Conservation (phyloP, 2,329 filamentous ascomycete genomes). For the Lojkania enalia region DNA sequence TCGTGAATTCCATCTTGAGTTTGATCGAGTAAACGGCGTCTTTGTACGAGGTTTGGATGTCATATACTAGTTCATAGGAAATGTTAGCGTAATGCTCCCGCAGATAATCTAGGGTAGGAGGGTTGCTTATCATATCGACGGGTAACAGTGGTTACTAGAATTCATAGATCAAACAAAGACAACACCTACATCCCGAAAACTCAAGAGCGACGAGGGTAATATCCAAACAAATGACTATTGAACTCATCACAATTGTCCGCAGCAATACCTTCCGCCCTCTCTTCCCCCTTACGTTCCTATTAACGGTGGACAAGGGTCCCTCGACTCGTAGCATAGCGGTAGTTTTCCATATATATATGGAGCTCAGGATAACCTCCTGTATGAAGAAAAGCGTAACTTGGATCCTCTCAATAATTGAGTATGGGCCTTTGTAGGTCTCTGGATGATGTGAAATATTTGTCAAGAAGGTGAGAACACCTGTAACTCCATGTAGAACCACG, state of each 20-base stretch:
- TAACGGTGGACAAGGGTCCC: constrained; percentile 12
- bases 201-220: constrained; percentile 8
- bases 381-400: constrained; percentile 42
- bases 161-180: too few species aligned
- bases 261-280: constrained; percentile 2
- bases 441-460: background rate
- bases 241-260: constrained; percentile 5
- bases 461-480: constrained; percentile 56
- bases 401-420: constrained; percentile 41
- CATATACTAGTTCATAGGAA: background rate
- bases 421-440: constrained; percentile 12
- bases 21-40: constrained; percentile 44
- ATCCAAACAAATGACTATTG: constrained; percentile 9
- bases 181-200: constrained; percentile 4
- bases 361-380: constrained; percentile 33
- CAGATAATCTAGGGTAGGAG: background rate
- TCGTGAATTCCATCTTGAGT: constrained; percentile 55
- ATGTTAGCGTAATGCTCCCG: background rate
- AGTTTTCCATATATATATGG: constrained; percentile 54
- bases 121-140: too few species aligned
- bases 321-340: constrained; percentile 38
- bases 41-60: constrained; percentile 27
- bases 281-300: constrained; percentile 16
- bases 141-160: too few species aligned
- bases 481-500: constrained; percentile 55